A percentile compares a stretch with the other conserved stretches of the same genome.
phyloP scores from a whole-genome alignment of 805 yeast genomes.

The Sugiyamaella mastotermitis region DNA sequence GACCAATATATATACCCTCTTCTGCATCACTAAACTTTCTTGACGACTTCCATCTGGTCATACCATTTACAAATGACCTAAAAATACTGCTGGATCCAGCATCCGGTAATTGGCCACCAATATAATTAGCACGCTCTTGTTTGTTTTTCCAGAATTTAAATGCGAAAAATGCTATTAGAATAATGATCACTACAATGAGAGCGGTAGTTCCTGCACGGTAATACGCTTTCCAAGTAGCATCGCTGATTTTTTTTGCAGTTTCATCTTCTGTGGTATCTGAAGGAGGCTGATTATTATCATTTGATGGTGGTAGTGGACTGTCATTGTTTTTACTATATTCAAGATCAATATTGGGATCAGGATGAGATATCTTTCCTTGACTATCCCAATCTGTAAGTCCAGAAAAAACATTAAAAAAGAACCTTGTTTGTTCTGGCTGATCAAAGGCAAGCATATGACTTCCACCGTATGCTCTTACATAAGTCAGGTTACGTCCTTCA shows the following conservation, averaged over 20 bases:
- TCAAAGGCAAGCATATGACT: slow-evolving; percentile 96
- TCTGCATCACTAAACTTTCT: background rate
- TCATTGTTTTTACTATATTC: slow-evolving; percentile 3
- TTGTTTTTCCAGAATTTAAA: slow-evolving; percentile 7
- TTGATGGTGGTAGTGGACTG: too few species aligned
- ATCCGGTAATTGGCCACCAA: slow-evolving; percentile 5
- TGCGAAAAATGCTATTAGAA: slow-evolving; percentile 15
- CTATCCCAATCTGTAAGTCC: slow-evolving; percentile 22
- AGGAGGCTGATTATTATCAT: slow-evolving; percentile 7
- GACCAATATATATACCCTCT: slow-evolving; percentile 7
- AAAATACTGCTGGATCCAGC: slow-evolving; percentile 8
- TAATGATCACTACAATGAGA: slow-evolving; percentile 29
- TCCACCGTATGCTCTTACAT: slow-evolving; percentile 64
- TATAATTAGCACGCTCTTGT: background rate
- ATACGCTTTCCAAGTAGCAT: slow-evolving; percentile 33
- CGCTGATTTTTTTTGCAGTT: slow-evolving; percentile 22
- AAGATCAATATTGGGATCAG: slow-evolving; percentile 4
- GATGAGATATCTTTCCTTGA: slow-evolving; percentile 5
- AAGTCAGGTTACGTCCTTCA: slow-evolving; percentile 69
- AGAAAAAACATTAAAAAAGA: slow-evolving; percentile 50
- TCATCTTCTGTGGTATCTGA: slow-evolving; percentile 13
- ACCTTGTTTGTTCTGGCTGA: slow-evolving; percentile 60
- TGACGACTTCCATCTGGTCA: slow-evolving; percentile 19
- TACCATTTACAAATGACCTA: slow-evolving; percentile 16
- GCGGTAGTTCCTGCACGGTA: slow-evolving; percentile 34